Base-by-base conservation (phyloP, 306 rosid genomes). In the Sphenostylis stenocarpa region DNA sequence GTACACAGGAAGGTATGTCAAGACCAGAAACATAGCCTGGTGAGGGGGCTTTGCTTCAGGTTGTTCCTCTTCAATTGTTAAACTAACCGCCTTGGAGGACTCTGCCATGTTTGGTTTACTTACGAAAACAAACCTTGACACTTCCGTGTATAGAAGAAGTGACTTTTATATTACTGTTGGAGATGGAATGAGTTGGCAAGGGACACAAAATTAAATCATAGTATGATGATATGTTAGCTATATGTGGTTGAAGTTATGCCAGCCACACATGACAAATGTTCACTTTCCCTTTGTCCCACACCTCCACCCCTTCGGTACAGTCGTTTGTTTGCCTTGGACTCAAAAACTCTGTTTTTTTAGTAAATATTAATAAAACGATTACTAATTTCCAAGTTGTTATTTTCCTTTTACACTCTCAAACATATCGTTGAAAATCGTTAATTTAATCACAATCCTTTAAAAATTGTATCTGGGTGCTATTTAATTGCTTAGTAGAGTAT, bases 1-100 rank as follows among this genome's bases (percentile, higher is more conserved):
- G 45, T 79, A 76, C 3, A 89, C 77, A n/a, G 88, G 87, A 72
- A 94, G 97, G 67, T 89, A 85, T 21, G 86, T 15, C 51, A 90
- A 38, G 19, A 87, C 88, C 3, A 89, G 82, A 70, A 89, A 89
- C 70, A 94, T 14, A 21, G 92, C 91, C 51, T 80, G 88, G 17
- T 88, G 93, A 19, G 94, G 96, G 28, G 83, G 69, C 24, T 75
- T 78, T 65, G 81, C 64, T 51, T 73, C 65, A 67, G 19, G 13
- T 67, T 66, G 38, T 72, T 47, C 14, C 53, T 66, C 67, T 10
- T 67, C 71, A 8, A 17, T 49, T 9, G 77, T 79, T 13, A 21
- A 26, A 33, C 68, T 41, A 48, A 55, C 66, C 66, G 76, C 61
- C 73, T 76, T 64, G 33, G 43, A 51, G 72, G 63, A 61, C 33